phyloP scores from a whole-genome alignment of 2,329 filamentous ascomycete genomes.

The Raffaelea albimanens region DNA sequence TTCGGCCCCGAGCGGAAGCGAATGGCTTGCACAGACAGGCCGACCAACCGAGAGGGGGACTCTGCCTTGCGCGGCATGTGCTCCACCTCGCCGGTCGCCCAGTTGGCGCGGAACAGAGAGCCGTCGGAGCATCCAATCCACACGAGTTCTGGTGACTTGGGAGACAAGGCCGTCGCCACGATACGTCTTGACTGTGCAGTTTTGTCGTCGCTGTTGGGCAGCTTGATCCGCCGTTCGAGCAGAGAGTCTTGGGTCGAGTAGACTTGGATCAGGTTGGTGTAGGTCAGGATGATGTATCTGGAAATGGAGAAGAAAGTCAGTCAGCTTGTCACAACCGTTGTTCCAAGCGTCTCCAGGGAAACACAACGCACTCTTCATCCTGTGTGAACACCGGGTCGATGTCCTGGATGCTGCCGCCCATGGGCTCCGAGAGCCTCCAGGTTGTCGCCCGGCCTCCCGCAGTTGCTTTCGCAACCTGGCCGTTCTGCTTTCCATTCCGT shows the following conservation, averaged over 20 bases:
- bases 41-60: conserved; percentile 28
- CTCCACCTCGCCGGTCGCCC: conserved; percentile 36
- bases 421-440: conserved; percentile 55
- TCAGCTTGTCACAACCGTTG: too few species aligned
- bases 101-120: conserved; percentile 47
- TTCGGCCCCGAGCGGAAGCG: conserved; percentile 22
- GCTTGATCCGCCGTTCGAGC: conserved; percentile 60
- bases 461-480: background rate
- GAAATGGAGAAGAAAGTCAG: background rate
- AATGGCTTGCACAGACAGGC: conserved; percentile 33
- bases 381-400: conserved; percentile 53
- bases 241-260: conserved; percentile 77
- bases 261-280: conserved; percentile 66
- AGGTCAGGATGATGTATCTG: conserved; percentile 63
- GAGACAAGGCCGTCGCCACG: conserved; percentile 30
- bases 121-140: conserved; percentile 55
- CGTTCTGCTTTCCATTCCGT: background rate
- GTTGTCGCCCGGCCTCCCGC: conserved; percentile 8
- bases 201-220: conserved; percentile 26
- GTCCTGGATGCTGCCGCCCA: conserved; percentile 56
- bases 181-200: conserved; percentile 18
- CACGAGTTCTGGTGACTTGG: conserved; percentile 33
- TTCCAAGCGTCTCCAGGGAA: too few species aligned
- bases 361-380: conserved; percentile 52
- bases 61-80: conserved; percentile 31